A percentile compares a stretch with the other conserved stretches of the same genome.
Evolutionary conservation across 1,284 basidiomycete species (phyloP).

Genomic region (Fomitiporia mediterranea): DNA sequence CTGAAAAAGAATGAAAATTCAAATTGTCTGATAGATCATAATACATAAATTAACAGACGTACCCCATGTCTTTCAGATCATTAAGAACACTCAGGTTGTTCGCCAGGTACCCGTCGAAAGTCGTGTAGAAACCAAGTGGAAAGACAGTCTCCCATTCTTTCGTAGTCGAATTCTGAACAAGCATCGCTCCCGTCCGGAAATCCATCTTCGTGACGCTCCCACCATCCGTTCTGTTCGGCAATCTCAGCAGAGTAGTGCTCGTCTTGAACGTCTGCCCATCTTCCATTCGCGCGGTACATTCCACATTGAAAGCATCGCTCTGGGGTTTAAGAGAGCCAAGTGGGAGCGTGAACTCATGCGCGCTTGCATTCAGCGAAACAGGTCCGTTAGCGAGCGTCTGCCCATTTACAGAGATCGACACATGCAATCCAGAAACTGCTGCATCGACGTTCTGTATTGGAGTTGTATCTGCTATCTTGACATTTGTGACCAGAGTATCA

Average conservation of each 20-base stretch:
- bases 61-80: constrained; percentile 61
- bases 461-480: constrained; percentile 41
- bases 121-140: constrained; percentile 71
- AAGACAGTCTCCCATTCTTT: constrained; percentile 56
- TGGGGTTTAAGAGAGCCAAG: constrained; percentile 42
- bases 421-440: constrained; percentile 27
- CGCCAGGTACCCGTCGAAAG: constrained; percentile 55
- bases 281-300: constrained; percentile 42
- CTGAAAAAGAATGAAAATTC: too few relatives aligned
- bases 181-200: constrained; percentile 58
- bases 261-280: constrained; percentile 41
- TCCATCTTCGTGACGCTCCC: constrained; percentile 47
- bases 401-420: constrained; percentile 42
- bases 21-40: neutral
- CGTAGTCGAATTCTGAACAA: constrained; percentile 48
- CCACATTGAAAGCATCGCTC: constrained; percentile 42
- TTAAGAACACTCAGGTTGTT: constrained; percentile 52
- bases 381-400: constrained; percentile 35
- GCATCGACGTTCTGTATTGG: constrained; percentile 38
- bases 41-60: constrained; percentile 22
- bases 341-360: constrained; percentile 46
- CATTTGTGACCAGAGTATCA: constrained; percentile 52
- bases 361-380: constrained; percentile 52
- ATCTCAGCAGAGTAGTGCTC: constrained; percentile 45
- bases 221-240: constrained; percentile 49